Evolutionary conservation across 371 early-diverging fungal genomes (phyloP).

Genomic region (Chytridium lagenaria): DNA sequence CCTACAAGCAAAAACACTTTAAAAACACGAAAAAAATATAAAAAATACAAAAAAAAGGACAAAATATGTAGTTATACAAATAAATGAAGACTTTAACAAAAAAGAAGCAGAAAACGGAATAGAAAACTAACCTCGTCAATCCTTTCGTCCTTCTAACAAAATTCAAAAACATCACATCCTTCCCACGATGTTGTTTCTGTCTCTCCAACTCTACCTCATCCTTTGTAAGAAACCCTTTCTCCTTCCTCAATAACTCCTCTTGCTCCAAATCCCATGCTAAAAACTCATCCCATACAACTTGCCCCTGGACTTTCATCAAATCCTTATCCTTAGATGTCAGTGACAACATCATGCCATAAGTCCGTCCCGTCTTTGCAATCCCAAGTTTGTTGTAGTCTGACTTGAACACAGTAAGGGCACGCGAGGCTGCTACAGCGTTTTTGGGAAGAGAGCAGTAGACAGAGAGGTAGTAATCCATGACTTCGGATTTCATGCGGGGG

Average conservation of each 20-base stretch:
- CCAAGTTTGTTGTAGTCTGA: constrained; percentile 20
- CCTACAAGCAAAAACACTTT: constrained; percentile 6
- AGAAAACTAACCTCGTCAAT: constrained; percentile 28
- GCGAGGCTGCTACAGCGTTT: constrained; percentile 16
- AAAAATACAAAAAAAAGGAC: neutral
- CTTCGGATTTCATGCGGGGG: neutral
- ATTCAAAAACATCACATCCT: constrained; percentile 22
- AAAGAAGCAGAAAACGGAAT: neutral
- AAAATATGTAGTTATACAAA: too few species aligned
- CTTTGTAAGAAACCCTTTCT: constrained; percentile 19
- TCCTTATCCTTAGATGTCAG: constrained; percentile 32
- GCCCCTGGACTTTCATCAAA: constrained; percentile 31
- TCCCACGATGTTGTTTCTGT: constrained; percentile 32
- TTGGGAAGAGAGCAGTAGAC: constrained; percentile 28
- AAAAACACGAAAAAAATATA: neutral
- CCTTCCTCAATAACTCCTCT: constrained; percentile 34
- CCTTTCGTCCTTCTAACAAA: constrained; percentile 42
- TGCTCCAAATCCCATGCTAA: constrained; percentile 41
- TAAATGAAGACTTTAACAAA: too few species aligned
- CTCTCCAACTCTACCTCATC: constrained; percentile 44
- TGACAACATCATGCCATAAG: constrained; percentile 31
- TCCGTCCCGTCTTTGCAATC: constrained; percentile 23
- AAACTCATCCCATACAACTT: constrained; percentile 39
- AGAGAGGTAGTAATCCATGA: constrained; percentile 36
- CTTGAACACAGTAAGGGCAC: constrained; percentile 35